Conservation (phyloP, 345 rosid species). For the Aurinia saxatilis region DNA sequence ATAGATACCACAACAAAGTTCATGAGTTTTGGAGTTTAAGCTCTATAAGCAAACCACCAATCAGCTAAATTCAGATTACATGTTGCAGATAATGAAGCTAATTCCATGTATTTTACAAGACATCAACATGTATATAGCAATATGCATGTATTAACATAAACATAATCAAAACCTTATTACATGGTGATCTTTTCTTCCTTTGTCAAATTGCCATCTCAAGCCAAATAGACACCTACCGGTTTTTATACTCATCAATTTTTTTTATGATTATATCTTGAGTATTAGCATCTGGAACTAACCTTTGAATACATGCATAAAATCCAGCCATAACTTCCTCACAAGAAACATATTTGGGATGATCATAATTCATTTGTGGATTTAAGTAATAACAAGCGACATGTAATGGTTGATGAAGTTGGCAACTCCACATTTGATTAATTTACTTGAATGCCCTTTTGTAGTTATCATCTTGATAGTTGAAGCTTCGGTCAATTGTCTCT, state of each 20-base stretch:
- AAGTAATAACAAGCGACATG: background rate
- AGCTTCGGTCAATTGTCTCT: no score
- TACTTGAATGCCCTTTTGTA: background rate
- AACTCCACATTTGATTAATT: background rate
- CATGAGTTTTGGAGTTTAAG: no score
- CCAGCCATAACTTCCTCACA: background rate
- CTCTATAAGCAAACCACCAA: no score
- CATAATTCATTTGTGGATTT: background rate
- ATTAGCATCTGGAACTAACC: background rate
- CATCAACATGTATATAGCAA: background rate
- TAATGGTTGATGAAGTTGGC: background rate
- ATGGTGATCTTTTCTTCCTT: background rate
- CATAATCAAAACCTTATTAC: background rate
- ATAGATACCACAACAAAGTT: no score
- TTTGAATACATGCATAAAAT: background rate
- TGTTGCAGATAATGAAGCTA: no score
- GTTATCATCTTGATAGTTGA: background rate
- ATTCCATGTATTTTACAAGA: background rate
- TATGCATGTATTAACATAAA: no score
- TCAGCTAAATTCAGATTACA: no score
- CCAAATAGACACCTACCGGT: background rate
- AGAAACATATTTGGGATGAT: background rate
- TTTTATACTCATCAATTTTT: background rate
- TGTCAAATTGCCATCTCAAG: background rate
- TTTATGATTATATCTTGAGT: background rate